Evolutionary conservation across 805 yeast genomes (phyloP), one percentile per base, ranked within the genome.

Genomic region (Starmera caribaea): DNA sequence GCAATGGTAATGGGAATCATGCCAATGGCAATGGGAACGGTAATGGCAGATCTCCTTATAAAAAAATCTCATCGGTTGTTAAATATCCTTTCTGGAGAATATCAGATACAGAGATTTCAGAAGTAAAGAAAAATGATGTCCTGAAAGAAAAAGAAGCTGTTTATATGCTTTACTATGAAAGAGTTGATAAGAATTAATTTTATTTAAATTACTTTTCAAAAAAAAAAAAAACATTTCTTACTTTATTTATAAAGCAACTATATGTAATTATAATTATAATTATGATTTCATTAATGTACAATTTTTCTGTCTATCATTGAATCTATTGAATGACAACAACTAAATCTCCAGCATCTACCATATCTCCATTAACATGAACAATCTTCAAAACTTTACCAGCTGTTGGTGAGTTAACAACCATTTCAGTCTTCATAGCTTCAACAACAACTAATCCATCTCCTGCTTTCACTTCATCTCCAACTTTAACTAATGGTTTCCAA

Each of bases 401-500:
- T 41, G 56, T 67, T 1, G 95, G 72, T 16, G 97, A 77, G 40
- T 62, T 68, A 30, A 90, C 95, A 38, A 77, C 74, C 97, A 90
- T 90, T 63, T 90, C 98, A 0, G 97, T 92, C 70, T 90, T 90
- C 98, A 90, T 90, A 40, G 98, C 97, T 62, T 90, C 98, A 39
- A 90, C 85, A 32, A 92, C 87, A 48, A 90, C 74, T 45, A 90
- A 68, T 5, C 87, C 87, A 51, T 86, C 90, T 29, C 89, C 94
- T 36, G 64, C 71, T 38, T 67, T 63, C 24, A 90, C 94, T 5
- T 47, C 62, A 51, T 84, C 92, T 17, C 96, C 96, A 35, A 73
- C 89, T 41, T 70, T 63, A 26, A 82, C 94, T 48, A 88, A 65
- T 1, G 94, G 76, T 62, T 92, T 90, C 98, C 98, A 90, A 72